Percentiles rank a stretch among this genome's conserved stretches.
These are phyloP conservation scores for Allantophomopsis lycopodina DNA, from an alignment of 2,329 filamentous ascomycete genomes.

Conservation along the genomic window DNA sequence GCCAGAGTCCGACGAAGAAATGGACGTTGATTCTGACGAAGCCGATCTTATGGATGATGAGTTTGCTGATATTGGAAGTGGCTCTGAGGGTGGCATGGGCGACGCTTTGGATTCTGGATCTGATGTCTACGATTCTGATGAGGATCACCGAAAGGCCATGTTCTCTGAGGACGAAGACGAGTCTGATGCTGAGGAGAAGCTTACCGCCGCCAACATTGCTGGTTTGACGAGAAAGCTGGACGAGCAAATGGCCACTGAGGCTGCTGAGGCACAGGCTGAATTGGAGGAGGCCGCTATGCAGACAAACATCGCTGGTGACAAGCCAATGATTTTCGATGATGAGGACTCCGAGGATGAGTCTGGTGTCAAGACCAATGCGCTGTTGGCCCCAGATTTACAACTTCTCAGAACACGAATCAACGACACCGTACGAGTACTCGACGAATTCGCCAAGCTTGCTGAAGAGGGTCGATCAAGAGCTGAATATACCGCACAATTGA, in stretches of 20 bases:
- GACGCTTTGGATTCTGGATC: conserved; percentile 35
- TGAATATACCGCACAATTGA: conserved; percentile 75
- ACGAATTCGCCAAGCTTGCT: conserved; percentile 71
- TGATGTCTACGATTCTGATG: conserved; percentile 30
- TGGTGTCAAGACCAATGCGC: conserved; percentile 41
- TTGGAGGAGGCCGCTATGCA: conserved; percentile 75
- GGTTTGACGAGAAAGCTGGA: conserved; percentile 81
- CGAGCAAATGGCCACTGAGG: conserved; percentile 60
- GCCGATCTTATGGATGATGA: conserved; percentile 31
- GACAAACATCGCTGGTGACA: conserved; percentile 81
- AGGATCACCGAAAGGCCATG: conserved; percentile 51
- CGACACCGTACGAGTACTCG: conserved; percentile 82
- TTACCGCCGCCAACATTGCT: conserved; percentile 93
- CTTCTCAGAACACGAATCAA: conserved; percentile 80
- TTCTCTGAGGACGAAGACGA: conserved; percentile 94
- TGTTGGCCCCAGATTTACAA: conserved; percentile 80
- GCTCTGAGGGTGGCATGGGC: conserved; percentile 23
- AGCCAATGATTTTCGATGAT: conserved; percentile 49
- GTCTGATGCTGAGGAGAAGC: conserved; percentile 74
- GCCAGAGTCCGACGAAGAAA: conserved; percentile 24
- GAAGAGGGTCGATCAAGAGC: conserved; percentile 70
- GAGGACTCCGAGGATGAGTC: conserved; percentile 48
- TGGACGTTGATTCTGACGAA: conserved; percentile 28
- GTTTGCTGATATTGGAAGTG: conserved; percentile 18
- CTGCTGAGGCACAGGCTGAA: conserved; percentile 73